A percentile compares a stretch with the other conserved stretches of the same genome.
Evolutionary conservation across 257 asterid genomes (phyloP).

Genomic region (Leonotis leonurus): DNA sequence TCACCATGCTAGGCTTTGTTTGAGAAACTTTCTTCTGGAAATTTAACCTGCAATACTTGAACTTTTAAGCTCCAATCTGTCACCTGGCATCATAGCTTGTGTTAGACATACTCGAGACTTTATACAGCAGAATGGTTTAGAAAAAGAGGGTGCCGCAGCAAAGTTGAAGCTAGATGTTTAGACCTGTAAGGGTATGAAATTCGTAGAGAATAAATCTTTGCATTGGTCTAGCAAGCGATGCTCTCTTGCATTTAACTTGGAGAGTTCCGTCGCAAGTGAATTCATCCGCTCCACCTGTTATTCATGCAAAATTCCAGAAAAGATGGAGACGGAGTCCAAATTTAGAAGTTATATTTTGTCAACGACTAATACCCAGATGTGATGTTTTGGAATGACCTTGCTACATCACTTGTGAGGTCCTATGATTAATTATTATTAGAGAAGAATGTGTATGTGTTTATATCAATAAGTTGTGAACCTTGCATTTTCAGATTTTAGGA

Average conservation of each 20-base stretch:
- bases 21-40: constrained; percentile 19
- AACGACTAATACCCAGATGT: no score
- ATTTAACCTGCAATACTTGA: constrained; percentile 46
- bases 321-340: no score
- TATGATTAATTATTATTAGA: no score
- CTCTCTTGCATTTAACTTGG: constrained; percentile 41
- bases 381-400: no score
- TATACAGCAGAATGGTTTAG: not conserved
- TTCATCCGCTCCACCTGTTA: constrained; percentile 66
- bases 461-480: no score
- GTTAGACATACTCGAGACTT: constrained; percentile 10
- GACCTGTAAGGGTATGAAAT: constrained; percentile 62
- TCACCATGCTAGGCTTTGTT: constrained; percentile 28
- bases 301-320: not conserved
- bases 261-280: constrained; percentile 43
- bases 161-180: not conserved
- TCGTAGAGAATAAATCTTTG: constrained; percentile 47
- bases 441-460: no score
- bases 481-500: no score
- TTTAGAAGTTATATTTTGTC: not conserved
- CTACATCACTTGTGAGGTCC: no score
- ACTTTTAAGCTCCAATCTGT: constrained; percentile 54
- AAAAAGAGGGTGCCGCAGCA: no score
- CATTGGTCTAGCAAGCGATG: constrained; percentile 46
- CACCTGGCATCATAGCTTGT: constrained; percentile 34